Percentiles rank a stretch among this genome's conserved stretches.
Evolutionary conservation across 2,329 filamentous ascomycete species (phyloP).

Genomic region (Mollisiaceae sp.): DNA sequence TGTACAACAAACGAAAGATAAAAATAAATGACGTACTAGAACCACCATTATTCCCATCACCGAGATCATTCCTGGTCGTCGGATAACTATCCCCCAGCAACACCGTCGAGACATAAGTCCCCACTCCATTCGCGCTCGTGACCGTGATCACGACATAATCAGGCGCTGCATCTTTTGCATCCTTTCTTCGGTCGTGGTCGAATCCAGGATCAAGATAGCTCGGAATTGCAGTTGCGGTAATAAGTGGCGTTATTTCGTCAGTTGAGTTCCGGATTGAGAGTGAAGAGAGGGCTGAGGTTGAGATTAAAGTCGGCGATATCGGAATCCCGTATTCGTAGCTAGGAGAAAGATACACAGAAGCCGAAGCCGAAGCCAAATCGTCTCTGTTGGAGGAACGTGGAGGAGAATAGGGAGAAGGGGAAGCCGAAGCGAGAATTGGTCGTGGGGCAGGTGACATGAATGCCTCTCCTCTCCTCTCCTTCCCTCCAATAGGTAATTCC

Average conservation of each 20-base stretch:
- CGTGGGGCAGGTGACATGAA: constrained; percentile 7
- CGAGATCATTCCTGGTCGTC: background rate
- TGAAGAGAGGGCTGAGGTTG: no score
- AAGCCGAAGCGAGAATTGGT: background rate
- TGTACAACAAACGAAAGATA: background rate
- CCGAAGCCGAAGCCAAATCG: background rate
- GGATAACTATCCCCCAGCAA: background rate
- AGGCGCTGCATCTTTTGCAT: background rate
- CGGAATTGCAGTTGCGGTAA: background rate
- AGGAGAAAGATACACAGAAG: background rate
- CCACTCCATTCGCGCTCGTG: background rate
- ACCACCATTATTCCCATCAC: background rate
- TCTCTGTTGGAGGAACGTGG: background rate
- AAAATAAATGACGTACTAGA: no score
- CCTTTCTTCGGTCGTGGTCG: background rate
- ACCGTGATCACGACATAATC: background rate
- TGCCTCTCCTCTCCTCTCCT: background rate
- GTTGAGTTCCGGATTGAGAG: no score
- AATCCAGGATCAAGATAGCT: background rate
- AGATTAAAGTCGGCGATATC: background rate
- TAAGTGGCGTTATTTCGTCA: background rate
- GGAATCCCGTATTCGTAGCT: background rate
- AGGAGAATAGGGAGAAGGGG: background rate
- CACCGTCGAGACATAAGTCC: background rate
- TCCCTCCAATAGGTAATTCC: no score